phyloP scores from a whole-genome alignment of 2,329 filamentous ascomycete species.

The Colletotrichum siamense region DNA sequence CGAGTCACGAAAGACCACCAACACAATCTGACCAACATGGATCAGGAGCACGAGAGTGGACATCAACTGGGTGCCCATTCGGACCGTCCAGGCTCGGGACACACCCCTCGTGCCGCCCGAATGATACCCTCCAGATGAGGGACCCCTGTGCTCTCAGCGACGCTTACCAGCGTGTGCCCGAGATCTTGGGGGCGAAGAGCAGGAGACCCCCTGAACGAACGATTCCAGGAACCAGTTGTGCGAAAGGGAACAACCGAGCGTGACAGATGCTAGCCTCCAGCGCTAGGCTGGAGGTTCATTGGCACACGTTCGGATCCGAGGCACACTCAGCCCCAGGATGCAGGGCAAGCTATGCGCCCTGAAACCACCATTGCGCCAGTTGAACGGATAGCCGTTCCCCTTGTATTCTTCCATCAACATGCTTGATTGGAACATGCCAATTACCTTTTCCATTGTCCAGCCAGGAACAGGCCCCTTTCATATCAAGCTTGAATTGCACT shows the following conservation, averaged over 20 bases:
- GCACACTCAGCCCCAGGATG: slow-evolving; percentile 3
- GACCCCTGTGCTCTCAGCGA: slow-evolving; percentile 8
- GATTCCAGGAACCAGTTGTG: slow-evolving; percentile 16
- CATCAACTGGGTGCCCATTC: neutral
- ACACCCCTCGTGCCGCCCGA: neutral
- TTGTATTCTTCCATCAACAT: neutral
- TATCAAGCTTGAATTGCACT: neutral
- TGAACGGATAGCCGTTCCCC: slow-evolving; percentile 1
- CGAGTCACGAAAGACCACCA: slow-evolving; percentile 14
- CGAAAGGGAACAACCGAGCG: slow-evolving; percentile 16
- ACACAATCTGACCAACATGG: slow-evolving; percentile 16
- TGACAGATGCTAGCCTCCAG: slow-evolving; percentile 13
- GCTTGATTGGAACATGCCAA: neutral
- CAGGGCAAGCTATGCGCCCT: slow-evolving; percentile 13
- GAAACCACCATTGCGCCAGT: slow-evolving; percentile 25
- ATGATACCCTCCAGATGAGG: neutral
- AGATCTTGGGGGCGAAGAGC: slow-evolving; percentile 22
- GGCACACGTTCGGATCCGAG: slow-evolving; percentile 22
- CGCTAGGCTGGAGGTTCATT: slow-evolving; percentile 9
- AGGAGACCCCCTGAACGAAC: slow-evolving; percentile 12
- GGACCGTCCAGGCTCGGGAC: slow-evolving; percentile 5
- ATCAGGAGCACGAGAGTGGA: slow-evolving; percentile 7
- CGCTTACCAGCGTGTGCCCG: slow-evolving; percentile 8
- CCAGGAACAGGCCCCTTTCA: neutral
- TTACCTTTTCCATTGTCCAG: neutral